Base-by-base conservation (phyloP, 2,329 filamentous ascomycete genomes). In the Fusarium pseudoanthophilum region DNA sequence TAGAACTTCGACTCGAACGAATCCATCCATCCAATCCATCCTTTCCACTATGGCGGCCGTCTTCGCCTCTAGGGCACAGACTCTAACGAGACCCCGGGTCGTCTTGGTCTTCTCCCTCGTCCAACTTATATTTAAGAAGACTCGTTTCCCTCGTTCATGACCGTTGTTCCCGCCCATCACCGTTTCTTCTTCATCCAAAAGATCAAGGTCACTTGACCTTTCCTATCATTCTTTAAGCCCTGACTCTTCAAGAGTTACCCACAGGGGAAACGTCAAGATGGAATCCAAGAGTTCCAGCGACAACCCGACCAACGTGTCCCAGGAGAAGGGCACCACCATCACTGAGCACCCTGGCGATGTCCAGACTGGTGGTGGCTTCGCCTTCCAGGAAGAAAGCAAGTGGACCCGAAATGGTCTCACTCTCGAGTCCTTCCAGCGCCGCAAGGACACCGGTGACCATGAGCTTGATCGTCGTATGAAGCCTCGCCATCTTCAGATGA, bases 401-500 rank as follows among this genome's bases (percentile, higher is more conserved):
- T 49, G 57, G 53, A 78, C 76, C 21, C 76, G 76, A 51, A 78
- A 78, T 51, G 76, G 76, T 58, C 76, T 78, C 26, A 78, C 71
- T 21, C 65, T 76, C 4, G 67, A 77, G 32, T 78, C 76, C 14
- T 78, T 78, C 60, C 72, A 77, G 62, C 64, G 57, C 28, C 76
- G 76, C 37, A 55, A 66, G 45, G 69, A 72, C 20, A 72, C 67
- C 2, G 74, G 75, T 7, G 10, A 67, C 30, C 18, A 71, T 43
- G 76, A 85, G 75, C 79, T 86, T 24, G 83, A 86, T 73, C 82
- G 83, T 56, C 79, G 82, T 73, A 87, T 90, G 83, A 87, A 88
- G 82, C 82, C 84, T 55, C 86, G 88, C 72, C 88, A 90, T 81
- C 81, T 90, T 75, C 87, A 90, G 80, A 90, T 90, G 88, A 90